Conservation (phyloP, 2,329 filamentous ascomycete genomes). For the Alternaria metachromatica region DNA sequence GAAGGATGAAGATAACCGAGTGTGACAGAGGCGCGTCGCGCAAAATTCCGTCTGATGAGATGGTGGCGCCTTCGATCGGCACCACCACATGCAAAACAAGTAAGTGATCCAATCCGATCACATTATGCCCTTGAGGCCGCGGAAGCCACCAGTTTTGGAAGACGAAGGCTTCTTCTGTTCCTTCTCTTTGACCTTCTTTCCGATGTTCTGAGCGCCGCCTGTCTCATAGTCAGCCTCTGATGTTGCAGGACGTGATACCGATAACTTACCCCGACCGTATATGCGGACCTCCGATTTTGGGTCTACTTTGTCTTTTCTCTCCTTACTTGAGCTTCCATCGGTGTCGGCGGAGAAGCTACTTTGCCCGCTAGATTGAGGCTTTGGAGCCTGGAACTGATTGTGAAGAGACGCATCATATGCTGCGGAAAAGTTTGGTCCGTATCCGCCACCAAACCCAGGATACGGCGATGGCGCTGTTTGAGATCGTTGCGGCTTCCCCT, state of each 20-base stretch:
- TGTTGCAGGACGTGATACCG: neutral
- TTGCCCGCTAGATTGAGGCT: slow-evolving; percentile 44
- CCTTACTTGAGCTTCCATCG: slow-evolving; percentile 42
- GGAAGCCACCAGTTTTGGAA: slow-evolving; percentile 48
- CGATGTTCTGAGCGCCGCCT: slow-evolving; percentile 62
- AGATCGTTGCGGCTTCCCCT: slow-evolving; percentile 26
- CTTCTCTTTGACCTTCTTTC: slow-evolving; percentile 61
- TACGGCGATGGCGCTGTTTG: slow-evolving; percentile 28
- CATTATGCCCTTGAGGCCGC: slow-evolving; percentile 50
- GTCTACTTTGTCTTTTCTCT: slow-evolving; percentile 54
- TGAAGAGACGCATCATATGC: slow-evolving; percentile 42
- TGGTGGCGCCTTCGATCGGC: neutral
- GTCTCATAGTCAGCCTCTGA: slow-evolving; percentile 42
- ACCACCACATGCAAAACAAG: neutral
- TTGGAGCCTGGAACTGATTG: slow-evolving; percentile 29
- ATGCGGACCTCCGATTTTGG: slow-evolving; percentile 59
- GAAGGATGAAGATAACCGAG: slow-evolving; percentile 1
- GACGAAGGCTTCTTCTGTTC: slow-evolving; percentile 54
- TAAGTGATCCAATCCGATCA: slow-evolving; percentile 13
- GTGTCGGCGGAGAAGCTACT: slow-evolving; percentile 52
- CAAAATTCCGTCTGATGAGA: neutral
- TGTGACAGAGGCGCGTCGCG: neutral
- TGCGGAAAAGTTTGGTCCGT: slow-evolving; percentile 36
- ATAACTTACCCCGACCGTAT: slow-evolving; percentile 61
- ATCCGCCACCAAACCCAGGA: slow-evolving; percentile 31